A percentile compares a stretch with the other conserved stretches of the same genome.
phyloP scores from a whole-genome alignment of 2,329 filamentous ascomycete species.

The Fusarium algeriense region DNA sequence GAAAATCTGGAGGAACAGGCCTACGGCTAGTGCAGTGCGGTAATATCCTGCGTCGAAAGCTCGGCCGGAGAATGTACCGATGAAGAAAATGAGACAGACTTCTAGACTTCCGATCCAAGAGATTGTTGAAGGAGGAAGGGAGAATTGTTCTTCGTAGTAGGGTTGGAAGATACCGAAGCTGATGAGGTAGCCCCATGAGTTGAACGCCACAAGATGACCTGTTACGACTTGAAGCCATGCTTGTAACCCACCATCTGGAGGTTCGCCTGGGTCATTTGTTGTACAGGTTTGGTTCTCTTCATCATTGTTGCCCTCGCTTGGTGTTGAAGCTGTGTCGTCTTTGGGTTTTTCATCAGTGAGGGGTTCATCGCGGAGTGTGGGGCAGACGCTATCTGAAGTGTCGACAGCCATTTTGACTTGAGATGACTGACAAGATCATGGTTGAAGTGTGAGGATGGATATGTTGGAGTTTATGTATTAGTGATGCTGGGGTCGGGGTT shows the following conservation, averaged over 20 bases:
- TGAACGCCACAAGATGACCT: conserved; percentile 55
- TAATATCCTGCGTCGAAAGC: conserved; percentile 59
- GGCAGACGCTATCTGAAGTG: conserved; percentile 18
- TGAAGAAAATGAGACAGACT: conserved; percentile 56
- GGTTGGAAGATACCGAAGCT: conserved; percentile 57
- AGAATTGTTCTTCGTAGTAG: conserved; percentile 53
- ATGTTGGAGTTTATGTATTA: conserved; percentile 15
- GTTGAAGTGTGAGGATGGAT: background rate
- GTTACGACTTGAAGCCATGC: conserved; percentile 57
- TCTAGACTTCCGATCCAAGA: conserved; percentile 65
- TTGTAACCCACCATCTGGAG: conserved; percentile 53
- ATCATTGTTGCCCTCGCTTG: background rate
- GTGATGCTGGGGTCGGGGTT: background rate
- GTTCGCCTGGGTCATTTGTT: conserved; percentile 17
- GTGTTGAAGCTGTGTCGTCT: conserved; percentile 24
- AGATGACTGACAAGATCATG: rapidly evolving
- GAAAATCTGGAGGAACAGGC: conserved; percentile 58
- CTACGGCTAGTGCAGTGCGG: conserved; percentile 49
- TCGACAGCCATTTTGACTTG: background rate
- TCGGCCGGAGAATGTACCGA: conserved; percentile 57
- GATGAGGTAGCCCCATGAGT: conserved; percentile 56
- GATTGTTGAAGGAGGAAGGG: conserved; percentile 53
- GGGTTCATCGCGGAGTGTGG: conserved; percentile 9
- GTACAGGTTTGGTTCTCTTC: background rate
- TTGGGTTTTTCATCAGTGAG: conserved; percentile 16